A percentile compares a stretch with the other conserved stretches of the same genome.
Conservation (phyloP, 805 yeast genomes). For the Ogataea ramenticola region DNA sequence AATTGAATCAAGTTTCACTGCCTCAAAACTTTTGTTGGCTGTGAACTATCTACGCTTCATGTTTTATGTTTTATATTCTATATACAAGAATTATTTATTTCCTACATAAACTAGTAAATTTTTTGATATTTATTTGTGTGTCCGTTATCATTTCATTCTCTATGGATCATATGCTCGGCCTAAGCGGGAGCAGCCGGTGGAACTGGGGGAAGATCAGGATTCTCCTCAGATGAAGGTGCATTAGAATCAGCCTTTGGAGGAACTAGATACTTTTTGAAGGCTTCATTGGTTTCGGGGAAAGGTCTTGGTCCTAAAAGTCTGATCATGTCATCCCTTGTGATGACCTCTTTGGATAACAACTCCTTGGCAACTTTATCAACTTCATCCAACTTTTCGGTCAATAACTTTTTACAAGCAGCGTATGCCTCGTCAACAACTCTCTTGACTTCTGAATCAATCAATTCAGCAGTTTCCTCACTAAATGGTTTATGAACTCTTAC, state of each 20-base stretch:
- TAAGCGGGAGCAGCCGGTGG: not conserved
- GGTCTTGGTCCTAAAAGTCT: constrained; percentile 85
- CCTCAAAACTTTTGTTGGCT: too few species aligned
- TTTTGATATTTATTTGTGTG: too few species aligned
- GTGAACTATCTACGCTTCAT: too few species aligned
- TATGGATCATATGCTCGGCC: not conserved
- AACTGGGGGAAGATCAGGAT: not conserved
- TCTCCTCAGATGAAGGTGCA: not conserved
- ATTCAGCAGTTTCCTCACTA: constrained; percentile 76
- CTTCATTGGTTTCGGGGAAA: constrained; percentile 84
- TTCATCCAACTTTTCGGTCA: constrained; percentile 63
- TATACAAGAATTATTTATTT: too few species aligned
- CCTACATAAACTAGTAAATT: too few species aligned
- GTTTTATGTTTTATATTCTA: too few species aligned
- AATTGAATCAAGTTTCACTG: too few species aligned
- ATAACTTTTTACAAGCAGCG: constrained; percentile 56
- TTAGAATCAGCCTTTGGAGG: constrained; percentile 12
- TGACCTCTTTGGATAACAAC: constrained; percentile 76
- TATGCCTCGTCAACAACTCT: constrained; percentile 74
- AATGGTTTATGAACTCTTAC: constrained; percentile 58
- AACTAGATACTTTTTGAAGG: constrained; percentile 64
- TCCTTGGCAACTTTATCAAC: constrained; percentile 86
- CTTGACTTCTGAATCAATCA: constrained; percentile 78
- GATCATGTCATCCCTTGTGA: constrained; percentile 92
- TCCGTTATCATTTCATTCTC: too few species aligned